Evolutionary conservation across 2,329 filamentous ascomycete species (phyloP).

Genomic region (Pezicula radicicola): DNA sequence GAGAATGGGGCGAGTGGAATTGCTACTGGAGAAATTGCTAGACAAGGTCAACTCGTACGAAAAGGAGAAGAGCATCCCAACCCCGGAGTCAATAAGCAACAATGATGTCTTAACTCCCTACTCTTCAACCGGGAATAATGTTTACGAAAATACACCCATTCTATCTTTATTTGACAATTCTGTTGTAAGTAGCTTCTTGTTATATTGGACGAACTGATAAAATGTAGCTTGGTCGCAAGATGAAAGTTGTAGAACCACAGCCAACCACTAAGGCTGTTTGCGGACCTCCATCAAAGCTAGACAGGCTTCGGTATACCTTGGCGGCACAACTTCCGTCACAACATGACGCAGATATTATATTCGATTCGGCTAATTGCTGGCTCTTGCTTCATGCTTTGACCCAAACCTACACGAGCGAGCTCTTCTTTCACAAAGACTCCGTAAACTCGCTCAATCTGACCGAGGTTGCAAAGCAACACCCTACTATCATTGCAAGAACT

Average conservation of each 20-base stretch:
- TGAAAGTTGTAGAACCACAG: slow-evolving; percentile 8
- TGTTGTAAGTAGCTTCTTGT: slow-evolving; percentile 15
- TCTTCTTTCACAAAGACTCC: slow-evolving; percentile 1
- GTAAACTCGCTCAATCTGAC: slow-evolving; percentile 16
- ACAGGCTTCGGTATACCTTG: slow-evolving; percentile 23
- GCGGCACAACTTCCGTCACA: slow-evolving; percentile 25
- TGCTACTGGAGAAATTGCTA: slow-evolving; percentile 23
- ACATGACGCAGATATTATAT: slow-evolving; percentile 21
- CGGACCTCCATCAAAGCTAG: slow-evolving; percentile 15
- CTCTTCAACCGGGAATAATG: slow-evolving; percentile 4
- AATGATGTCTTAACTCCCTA: slow-evolving; percentile 24
- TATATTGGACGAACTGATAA: slow-evolving; percentile 7
- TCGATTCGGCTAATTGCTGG: slow-evolving; percentile 18
- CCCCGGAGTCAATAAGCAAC: slow-evolving; percentile 20
- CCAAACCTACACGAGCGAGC: slow-evolving; percentile 1
- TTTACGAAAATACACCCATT: slow-evolving; percentile 16
- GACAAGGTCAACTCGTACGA: slow-evolving; percentile 25
- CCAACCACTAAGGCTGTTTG: slow-evolving; percentile 13
- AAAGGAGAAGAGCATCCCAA: slow-evolving; percentile 23
- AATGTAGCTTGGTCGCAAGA: slow-evolving; percentile 20
- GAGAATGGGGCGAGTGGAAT: slow-evolving; percentile 26
- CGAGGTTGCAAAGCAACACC: slow-evolving; percentile 17
- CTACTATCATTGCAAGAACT: slow-evolving; percentile 21
- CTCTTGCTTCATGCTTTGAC: slow-evolving; percentile 21
- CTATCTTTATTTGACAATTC: slow-evolving; percentile 27